phyloP scores from a whole-genome alignment of 1,284 basidiomycete species.

The Trametes sp. region DNA sequence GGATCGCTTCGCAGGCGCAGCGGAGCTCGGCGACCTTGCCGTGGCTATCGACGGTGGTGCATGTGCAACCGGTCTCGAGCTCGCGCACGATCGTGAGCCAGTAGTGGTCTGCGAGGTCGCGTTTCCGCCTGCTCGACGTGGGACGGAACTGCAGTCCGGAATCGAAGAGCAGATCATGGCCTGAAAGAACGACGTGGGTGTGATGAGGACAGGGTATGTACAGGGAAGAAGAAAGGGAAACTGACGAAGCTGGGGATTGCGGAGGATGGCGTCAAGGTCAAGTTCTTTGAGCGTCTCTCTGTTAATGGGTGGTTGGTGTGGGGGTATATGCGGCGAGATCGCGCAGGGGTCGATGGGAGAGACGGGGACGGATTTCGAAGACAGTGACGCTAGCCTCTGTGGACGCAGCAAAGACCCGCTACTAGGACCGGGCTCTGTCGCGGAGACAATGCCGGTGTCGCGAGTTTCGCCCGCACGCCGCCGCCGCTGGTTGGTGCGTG shows the following conservation, averaged over 20 bases:
- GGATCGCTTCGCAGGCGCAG: conserved; percentile 37
- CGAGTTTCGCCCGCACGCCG: conserved; percentile 56
- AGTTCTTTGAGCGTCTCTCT: conserved; percentile 84
- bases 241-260: conserved; percentile 89
- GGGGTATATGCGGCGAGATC: conserved; percentile 66
- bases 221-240: conserved; percentile 37
- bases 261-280: conserved; percentile 85
- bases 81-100: conserved; percentile 87
- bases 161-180: conserved; percentile 93
- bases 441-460: conserved; percentile 59
- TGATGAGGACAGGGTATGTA: conserved; percentile 27
- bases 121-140: conserved; percentile 75
- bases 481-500: conserved; percentile 33
- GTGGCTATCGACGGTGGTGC: conserved; percentile 74
- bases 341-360: conserved; percentile 56
- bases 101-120: conserved; percentile 80
- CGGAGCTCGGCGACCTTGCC: conserved; percentile 60
- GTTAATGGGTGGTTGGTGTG: conserved; percentile 82
- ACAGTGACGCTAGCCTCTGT: conserved; percentile 39
- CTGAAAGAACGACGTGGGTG: conserved; percentile 44
- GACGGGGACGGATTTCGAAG: conserved; percentile 36
- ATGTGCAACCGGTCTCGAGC: conserved; percentile 84
- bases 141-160: conserved; percentile 78
- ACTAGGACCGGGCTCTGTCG: conserved; percentile 54
- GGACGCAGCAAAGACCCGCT: conserved; percentile 42